A percentile compares a stretch with the other conserved stretches of the same genome.
Evolutionary conservation across 176 grass and related monocot genomes (phyloP).

Genomic region (Aechmea fasciata): DNA sequence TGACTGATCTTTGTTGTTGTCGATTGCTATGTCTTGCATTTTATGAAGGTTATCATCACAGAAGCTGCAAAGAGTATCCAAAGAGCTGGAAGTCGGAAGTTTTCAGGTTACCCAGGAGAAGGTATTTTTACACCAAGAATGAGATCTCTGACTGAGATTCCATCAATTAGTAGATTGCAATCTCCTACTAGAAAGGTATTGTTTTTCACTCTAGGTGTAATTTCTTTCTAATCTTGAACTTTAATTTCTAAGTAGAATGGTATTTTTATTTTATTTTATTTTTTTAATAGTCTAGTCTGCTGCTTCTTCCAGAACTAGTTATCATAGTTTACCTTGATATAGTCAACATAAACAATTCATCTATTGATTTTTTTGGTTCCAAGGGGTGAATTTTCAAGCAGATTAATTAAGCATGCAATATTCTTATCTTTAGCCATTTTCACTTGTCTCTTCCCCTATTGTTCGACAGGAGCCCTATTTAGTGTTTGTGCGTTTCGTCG

Average conservation of each 20-base stretch:
- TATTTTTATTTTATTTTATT: neutral
- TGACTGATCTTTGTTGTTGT: constrained; percentile 4
- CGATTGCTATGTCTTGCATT: constrained; percentile 16
- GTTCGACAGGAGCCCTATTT: no score
- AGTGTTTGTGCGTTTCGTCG: no score
- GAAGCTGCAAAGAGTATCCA: constrained; percentile 48
- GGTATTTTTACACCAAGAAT: constrained; percentile 16
- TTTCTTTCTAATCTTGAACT: neutral
- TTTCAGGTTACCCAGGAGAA: constrained; percentile 16
- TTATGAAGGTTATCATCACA: constrained; percentile 42
- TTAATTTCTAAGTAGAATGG: neutral
- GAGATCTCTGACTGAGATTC: constrained; percentile 21
- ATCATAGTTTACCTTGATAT: no score
- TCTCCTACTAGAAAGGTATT: constrained; percentile 42
- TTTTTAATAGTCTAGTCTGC: neutral
- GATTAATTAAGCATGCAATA: no score
- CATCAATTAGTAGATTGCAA: constrained; percentile 26
- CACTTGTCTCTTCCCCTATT: no score
- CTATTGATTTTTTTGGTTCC: neutral
- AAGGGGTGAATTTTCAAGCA: no score
- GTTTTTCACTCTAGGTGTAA: constrained; percentile 4
- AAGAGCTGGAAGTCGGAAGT: constrained; percentile 24
- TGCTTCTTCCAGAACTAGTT: no score
- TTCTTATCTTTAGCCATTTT: no score
- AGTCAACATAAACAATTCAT: neutral